Evolutionary conservation across 225 moss, liverwort and hornwort genomes (phyloP), one percentile per base, ranked within the genome.

Genomic region (Thuidium tamariscinum): DNA sequence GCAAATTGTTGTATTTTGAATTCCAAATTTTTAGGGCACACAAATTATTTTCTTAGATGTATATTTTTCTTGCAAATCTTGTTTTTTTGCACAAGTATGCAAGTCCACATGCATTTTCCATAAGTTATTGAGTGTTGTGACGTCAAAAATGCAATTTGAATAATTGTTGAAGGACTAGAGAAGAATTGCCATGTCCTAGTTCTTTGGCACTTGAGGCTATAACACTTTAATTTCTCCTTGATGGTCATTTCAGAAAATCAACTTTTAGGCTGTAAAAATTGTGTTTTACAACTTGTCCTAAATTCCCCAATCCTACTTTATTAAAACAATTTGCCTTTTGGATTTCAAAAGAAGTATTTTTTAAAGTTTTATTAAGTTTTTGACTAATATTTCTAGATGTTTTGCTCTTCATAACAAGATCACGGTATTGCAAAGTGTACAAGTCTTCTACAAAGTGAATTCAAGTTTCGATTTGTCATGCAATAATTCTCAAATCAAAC

Each of bases 1-100:
- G 8, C 0, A 1, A 0, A 27, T 0, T 70, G 1, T 70, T 42
- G 16, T 0, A 27, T 0, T 42, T 42, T 42, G 27, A 26, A 1
- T 70, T 69, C 8, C 9, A 5, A 2, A 19, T 27, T 42, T 15
- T 26, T 13, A 1, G 0, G 26, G 25, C 3, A 0, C 0, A 26
- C 0, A 26, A 14, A 15, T 26, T 15, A 13, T 42, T 14, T 5
- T 15, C n/a, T 26, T 70, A 15, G 5, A 3, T 26, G 15, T 8
- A 26, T 0, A 5, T 42, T 9, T 69, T 42, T 39, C 3, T 7
- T 13, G 2, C 7, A 37, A 37, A 21, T 13, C 2, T 2, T 0
- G 0, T 21, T 22, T 67, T 26, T 69, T 70, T 15, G 8, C 3
- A 9, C 1, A 14, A 13, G 4, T 0, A 70, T 26, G 7, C 0